Evolutionary conservation across 2,329 filamentous ascomycete genomes (phyloP).

Genomic region (Hirsutella thompsonii): DNA sequence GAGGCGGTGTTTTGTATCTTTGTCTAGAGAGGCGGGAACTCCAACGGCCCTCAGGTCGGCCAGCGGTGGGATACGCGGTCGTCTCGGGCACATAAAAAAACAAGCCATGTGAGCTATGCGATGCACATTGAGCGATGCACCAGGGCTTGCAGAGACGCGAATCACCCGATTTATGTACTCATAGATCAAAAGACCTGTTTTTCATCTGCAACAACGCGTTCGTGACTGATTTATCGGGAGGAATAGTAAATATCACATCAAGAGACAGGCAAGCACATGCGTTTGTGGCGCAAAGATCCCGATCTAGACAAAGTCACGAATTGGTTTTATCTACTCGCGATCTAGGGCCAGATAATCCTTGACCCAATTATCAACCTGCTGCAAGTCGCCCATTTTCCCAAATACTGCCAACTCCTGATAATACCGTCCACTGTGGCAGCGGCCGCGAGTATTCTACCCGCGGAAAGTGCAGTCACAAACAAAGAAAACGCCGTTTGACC

Average conservation of each 20-base stretch:
- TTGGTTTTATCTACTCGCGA: conserved; percentile 1
- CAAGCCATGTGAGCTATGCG: too few relatives aligned
- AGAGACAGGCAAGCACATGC: too few relatives aligned
- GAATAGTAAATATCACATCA: too few relatives aligned
- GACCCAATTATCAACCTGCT: conserved; percentile 4
- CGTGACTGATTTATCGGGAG: too few relatives aligned
- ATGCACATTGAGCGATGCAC: too few relatives aligned
- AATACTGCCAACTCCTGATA: conserved; percentile 9
- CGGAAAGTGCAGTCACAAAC: background rate
- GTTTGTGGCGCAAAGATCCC: conserved; percentile 1
- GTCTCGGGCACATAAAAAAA: too few relatives aligned
- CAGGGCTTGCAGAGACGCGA: too few relatives aligned
- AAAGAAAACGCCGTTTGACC: background rate
- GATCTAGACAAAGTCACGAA: background rate
- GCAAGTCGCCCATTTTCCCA: background rate
- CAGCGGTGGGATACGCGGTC: too few relatives aligned
- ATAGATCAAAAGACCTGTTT: too few relatives aligned
- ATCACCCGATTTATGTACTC: too few relatives aligned
- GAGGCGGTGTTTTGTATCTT: background rate
- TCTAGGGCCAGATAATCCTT: background rate
- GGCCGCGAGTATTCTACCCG: background rate
- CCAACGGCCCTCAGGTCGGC: too few relatives aligned
- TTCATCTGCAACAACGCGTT: too few relatives aligned
- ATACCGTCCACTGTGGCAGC: conserved; percentile 4
- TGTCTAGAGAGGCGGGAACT: background rate